Evolutionary conservation across 2,329 filamentous ascomycete genomes (phyloP).

Genomic region (Alternaria burnsii): DNA sequence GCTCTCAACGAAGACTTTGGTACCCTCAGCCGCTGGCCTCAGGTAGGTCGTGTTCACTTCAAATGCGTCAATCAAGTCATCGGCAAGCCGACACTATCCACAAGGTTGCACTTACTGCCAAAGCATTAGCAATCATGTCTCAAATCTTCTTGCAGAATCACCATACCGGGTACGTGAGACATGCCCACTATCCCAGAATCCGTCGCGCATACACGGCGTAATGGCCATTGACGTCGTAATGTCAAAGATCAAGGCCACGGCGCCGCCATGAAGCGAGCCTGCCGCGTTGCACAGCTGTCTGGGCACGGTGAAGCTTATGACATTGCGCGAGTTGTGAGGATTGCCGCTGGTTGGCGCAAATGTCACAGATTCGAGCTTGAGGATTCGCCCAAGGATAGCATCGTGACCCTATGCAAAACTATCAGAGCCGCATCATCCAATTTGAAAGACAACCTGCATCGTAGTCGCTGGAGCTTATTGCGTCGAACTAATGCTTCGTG

Average conservation of each 20-base stretch:
- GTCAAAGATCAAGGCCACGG: slow-evolving; percentile 64
- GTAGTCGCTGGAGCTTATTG: slow-evolving; percentile 31
- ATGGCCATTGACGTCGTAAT: slow-evolving; percentile 59
- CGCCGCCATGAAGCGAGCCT: slow-evolving; percentile 63
- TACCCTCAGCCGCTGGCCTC: slow-evolving; percentile 52
- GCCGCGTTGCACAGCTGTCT: slow-evolving; percentile 54
- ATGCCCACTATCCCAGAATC: slow-evolving; percentile 56
- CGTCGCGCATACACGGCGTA: slow-evolving; percentile 37
- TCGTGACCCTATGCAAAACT: slow-evolving; percentile 42
- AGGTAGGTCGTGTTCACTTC: slow-evolving; percentile 58
- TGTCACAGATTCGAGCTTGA: slow-evolving; percentile 48
- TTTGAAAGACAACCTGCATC: slow-evolving; percentile 23
- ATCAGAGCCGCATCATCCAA: slow-evolving; percentile 10
- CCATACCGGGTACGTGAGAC: slow-evolving; percentile 43
- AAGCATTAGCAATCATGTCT: slow-evolving; percentile 10
- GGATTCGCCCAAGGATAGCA: slow-evolving; percentile 34
- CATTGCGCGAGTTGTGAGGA: slow-evolving; percentile 47
- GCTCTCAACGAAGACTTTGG: slow-evolving; percentile 53
- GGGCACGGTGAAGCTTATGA: slow-evolving; percentile 57
- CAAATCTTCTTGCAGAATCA: background rate
- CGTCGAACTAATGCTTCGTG: slow-evolving; percentile 30
- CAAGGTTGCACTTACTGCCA: slow-evolving; percentile 20
- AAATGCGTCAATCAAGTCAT: background rate
- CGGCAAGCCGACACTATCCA: background rate
- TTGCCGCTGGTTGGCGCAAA: slow-evolving; percentile 36